Evolutionary conservation across 805 yeast species (phyloP).

Genomic region (Candida gorgasii): DNA sequence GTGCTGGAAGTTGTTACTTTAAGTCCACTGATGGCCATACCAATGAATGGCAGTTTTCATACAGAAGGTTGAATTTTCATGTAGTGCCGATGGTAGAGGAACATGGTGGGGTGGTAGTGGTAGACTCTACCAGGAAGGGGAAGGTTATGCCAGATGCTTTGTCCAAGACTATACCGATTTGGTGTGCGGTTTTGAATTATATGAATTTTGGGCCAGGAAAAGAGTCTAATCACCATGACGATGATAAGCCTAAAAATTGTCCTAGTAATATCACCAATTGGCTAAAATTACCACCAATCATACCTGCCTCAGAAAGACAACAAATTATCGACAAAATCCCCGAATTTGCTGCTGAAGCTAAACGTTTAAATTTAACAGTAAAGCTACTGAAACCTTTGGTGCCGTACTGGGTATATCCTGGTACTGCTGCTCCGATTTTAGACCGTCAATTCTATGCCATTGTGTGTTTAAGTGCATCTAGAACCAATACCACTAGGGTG

Average conservation of each 20-base stretch:
- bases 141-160: slow-evolving; percentile 84
- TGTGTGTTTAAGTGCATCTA: slow-evolving; percentile 15
- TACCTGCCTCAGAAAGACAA: slow-evolving; percentile 57
- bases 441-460: slow-evolving; percentile 1
- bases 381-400: slow-evolving; percentile 11
- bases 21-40: slow-evolving; percentile 93
- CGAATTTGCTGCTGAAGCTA: slow-evolving; percentile 45
- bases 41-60: slow-evolving; percentile 75
- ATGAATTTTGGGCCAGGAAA: slow-evolving; percentile 44
- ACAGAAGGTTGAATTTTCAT: slow-evolving; percentile 74
- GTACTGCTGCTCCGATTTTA: not conserved
- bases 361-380: slow-evolving; percentile 16
- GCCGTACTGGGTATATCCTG: slow-evolving; percentile 18
- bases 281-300: slow-evolving; percentile 28
- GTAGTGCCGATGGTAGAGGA: slow-evolving; percentile 49
- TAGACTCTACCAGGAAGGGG: slow-evolving; percentile 86
- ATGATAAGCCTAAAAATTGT: too few relatives aligned
- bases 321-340: slow-evolving; percentile 52
- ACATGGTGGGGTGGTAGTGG: slow-evolving; percentile 54
- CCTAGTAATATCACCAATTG: slow-evolving; percentile 6
- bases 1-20: slow-evolving; percentile 61
- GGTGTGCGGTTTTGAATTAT: slow-evolving; percentile 80
- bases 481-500: not conserved
- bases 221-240: too few relatives aligned
- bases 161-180: slow-evolving; percentile 84